Percentiles rank a stretch among this genome's conserved stretches.
phyloP scores from a whole-genome alignment of 306 rosid species.

The Malus orientalis region DNA sequence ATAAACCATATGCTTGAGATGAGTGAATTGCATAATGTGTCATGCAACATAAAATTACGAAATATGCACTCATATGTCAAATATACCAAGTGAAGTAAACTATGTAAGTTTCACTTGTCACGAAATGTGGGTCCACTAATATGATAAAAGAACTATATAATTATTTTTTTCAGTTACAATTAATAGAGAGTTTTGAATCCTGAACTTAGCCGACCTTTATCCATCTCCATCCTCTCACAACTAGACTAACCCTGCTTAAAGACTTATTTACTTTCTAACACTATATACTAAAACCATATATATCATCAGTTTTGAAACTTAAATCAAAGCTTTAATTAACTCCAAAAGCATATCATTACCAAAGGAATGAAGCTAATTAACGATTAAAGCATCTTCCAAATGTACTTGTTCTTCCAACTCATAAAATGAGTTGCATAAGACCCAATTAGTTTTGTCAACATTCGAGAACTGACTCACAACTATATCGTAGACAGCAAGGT shows the following conservation, averaged over 20 bases:
- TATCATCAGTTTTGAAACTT: not conserved
- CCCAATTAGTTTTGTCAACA: not conserved
- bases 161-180: too few relatives aligned
- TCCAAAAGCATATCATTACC: not conserved
- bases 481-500: not conserved
- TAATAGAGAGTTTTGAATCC: too few relatives aligned
- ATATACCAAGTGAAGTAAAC: not conserved
- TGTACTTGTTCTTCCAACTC: not conserved
- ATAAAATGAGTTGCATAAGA: not conserved
- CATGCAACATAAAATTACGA: not conserved
- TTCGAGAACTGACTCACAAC: not conserved
- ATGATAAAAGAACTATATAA: not conserved
- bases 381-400: not conserved
- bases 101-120: not conserved
- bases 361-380: not conserved
- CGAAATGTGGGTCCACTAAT: not conserved
- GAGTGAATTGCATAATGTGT: not conserved
- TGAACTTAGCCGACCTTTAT: too few relatives aligned
- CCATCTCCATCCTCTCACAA: too few relatives aligned
- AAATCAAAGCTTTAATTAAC: not conserved
- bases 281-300: not conserved
- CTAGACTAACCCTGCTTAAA: too few relatives aligned
- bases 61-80: not conserved
- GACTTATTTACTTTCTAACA: not conserved
- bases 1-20: too few relatives aligned